Evolutionary conservation across 2,329 filamentous ascomycete genomes (phyloP), one percentile per base, ranked within the genome.

Genomic region (Xylaria sp.): DNA sequence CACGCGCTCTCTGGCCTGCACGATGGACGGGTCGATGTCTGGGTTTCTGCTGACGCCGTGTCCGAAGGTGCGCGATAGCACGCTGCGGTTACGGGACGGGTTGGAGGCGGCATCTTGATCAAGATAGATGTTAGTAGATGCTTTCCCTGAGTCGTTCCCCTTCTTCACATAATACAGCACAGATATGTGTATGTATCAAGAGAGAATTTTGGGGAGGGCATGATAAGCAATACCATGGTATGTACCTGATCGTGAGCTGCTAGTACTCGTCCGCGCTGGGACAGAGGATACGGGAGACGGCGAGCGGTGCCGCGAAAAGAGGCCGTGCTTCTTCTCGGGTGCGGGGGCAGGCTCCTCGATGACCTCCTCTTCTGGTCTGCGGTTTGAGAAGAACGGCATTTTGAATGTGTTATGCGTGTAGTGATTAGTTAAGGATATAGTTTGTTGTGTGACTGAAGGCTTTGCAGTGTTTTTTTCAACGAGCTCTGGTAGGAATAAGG

Each of bases 21-120:
- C 75, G 75, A 92, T 91, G 71, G 83, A 86, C 0, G 89, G 88
- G 79, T 92, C 90, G 71, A 90, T 84, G 55, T 85, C 82, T 57
- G 80, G 75, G 69, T 81, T 73, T 72, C 78, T 81, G 73, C 85
- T 80, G 66, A 80, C 82, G 72, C 86, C 82, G 66, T 81, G 73
- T 59, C 84, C 82, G 66, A 85, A 82, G 61, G 79, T 80, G 54
- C 83, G 82, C 41, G 81, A 80, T 3, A 87, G 77, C 6, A 86
- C 79, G 51, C 83, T 80, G 66, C 81, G 76, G 64, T 77, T 77
- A 57, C 73, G 76, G 72, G 76, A 75, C 2, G 66, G 61, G 50
- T 63, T 69, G 55, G 69, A 69, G 65, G 54, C 63, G 18, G 56
- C 57, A 18, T 71, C 66, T 74, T 31, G 28, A 48, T 3, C 15